These are phyloP conservation scores for Fusarium siculi DNA, from an alignment of 2,329 filamentous ascomycete species.

Conservation along the genomic window DNA sequence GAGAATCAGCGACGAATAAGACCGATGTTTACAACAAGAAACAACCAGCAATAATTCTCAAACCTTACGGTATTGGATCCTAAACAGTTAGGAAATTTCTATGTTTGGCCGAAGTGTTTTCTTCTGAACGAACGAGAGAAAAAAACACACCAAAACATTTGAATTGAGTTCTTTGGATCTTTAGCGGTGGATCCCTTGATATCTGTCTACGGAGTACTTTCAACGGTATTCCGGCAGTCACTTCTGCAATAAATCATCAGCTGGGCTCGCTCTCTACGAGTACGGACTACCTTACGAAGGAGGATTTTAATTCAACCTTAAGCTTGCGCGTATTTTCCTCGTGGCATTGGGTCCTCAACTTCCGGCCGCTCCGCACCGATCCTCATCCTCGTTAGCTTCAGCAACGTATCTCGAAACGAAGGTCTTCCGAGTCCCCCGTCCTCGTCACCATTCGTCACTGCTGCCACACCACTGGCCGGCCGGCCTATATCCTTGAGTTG, in stretches of 20 bases:
- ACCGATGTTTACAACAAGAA: conserved; percentile 4
- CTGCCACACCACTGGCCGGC: conserved; percentile 35
- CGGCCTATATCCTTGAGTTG: conserved; percentile 24
- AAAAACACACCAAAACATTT: background rate
- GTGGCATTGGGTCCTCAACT: conserved; percentile 32
- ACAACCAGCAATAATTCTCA: conserved; percentile 19
- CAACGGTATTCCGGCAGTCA: conserved; percentile 4
- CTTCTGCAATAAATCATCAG: conserved; percentile 6
- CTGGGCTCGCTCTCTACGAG: conserved; percentile 4
- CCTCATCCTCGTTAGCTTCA: conserved; percentile 41
- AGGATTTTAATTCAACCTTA: conserved; percentile 24
- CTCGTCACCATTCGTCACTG: conserved; percentile 40
- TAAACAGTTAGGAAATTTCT: conserved; percentile 19
- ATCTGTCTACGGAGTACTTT: background rate
- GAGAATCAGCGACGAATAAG: conserved; percentile 12
- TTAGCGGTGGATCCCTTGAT: conserved; percentile 1
- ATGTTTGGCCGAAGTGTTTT: conserved; percentile 17
- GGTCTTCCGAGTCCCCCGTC: conserved; percentile 12
- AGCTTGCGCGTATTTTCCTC: conserved; percentile 23
- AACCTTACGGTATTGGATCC: conserved; percentile 10
- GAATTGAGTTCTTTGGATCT: conserved; percentile 17
- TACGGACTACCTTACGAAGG: background rate
- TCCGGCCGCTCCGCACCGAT: conserved; percentile 36
- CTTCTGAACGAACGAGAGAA: conserved; percentile 10
- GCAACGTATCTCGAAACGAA: conserved; percentile 29